Evolutionary conservation across 2,329 filamentous ascomycete genomes (phyloP), one percentile per base, ranked within the genome.

Genomic region (Corinectria fuckeliana): DNA sequence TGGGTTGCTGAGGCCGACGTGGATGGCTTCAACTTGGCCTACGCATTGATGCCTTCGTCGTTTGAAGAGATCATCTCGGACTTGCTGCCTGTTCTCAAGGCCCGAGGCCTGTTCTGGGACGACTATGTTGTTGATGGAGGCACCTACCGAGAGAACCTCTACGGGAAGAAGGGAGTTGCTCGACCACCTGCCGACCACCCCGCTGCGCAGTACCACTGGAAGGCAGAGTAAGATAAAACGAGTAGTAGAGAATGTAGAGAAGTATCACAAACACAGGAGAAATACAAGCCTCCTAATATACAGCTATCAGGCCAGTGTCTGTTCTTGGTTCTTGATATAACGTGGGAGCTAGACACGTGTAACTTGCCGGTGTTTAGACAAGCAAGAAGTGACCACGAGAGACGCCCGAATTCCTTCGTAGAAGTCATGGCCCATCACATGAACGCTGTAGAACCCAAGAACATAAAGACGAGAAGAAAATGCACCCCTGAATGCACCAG

Each of bases 31-130:
- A 73, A 73, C n/a, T 39, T 74, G n/a, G 56, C 62, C 8, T 69
- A 69, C 34, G 74, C 72, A 0, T 60, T 78, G 0, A 75, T 79
- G 58, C 89, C 87, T 0, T 81, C 82, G 39, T 87, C 85, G 0
- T 91, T 91, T 71, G 82, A 88, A 56, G 88, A 91, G 62, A 82
- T 91, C 1, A 83, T 88, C 28, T 82, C 88, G 8, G 75, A 89
- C 9, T 71, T 91, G 3, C 65, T 91, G 0, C 88, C 89, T 0
- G 89, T 90, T 62, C 73, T 91, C 23, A 80, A 79, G 41, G 74
- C 76, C 20, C 76, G 88, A 13, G 87, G 87, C 0, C 66, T 88
- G 3, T 86, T 88, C 66, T 86, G 80, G 78, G 77, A 80, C 18
- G 77, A 78, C 25, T 82, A 82, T 41, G 73, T 69, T 1, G 77